phyloP scores from a whole-genome alignment of 345 rosid species.

The Heritiera fomes region DNA sequence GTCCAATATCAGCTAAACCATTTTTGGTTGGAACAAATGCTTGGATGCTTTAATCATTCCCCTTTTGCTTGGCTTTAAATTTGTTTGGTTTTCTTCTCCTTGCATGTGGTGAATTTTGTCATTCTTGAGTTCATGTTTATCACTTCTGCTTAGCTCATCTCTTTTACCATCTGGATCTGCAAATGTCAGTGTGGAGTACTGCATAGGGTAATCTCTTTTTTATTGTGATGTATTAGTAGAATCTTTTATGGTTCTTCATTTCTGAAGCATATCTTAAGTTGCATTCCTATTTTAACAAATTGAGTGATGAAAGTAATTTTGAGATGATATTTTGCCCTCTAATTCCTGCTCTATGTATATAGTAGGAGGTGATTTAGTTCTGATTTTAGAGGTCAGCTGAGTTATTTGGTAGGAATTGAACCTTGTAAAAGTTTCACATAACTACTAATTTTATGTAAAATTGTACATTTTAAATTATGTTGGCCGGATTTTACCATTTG shows the following conservation, averaged over 20 bases:
- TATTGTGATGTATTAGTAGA: background rate
- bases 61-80: conserved; percentile 2
- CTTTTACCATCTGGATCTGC: background rate
- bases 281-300: background rate
- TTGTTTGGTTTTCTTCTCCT: conserved; percentile 17
- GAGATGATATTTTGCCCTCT: too few relatives aligned
- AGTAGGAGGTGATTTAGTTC: too few relatives aligned
- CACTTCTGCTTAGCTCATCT: background rate
- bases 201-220: background rate
- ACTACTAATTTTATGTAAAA: too few relatives aligned
- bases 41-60: conserved; percentile 11
- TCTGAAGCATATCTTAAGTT: background rate
- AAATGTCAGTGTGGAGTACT: background rate
- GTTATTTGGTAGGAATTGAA: too few relatives aligned
- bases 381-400: too few relatives aligned
- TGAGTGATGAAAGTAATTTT: too few relatives aligned
- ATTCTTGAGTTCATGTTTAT: background rate
- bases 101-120: conserved; percentile 9
- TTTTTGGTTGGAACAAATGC: background rate
- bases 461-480: too few relatives aligned
- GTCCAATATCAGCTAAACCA: conserved; percentile 22
- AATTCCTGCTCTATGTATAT: too few relatives aligned
- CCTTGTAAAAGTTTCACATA: too few relatives aligned
- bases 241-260: background rate
- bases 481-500: too few relatives aligned